These are phyloP conservation scores for Penicillium sp. DNA, from an alignment of 2,329 filamentous ascomycete genomes.

Conservation along the genomic window DNA sequence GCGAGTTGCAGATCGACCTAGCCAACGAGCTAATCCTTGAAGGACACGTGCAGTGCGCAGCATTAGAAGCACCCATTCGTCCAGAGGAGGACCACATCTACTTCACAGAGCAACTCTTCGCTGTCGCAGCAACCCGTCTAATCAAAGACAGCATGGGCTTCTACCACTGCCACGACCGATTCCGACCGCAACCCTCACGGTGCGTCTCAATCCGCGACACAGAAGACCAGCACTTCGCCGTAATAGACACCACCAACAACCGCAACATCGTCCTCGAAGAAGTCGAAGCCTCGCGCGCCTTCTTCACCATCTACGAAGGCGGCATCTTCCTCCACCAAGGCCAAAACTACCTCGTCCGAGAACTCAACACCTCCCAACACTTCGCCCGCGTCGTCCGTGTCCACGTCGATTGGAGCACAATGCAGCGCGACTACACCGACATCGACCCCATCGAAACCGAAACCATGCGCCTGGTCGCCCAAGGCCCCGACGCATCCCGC, in stretches of 20 bases:
- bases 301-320: slow-evolving; percentile 93
- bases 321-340: slow-evolving; percentile 97
- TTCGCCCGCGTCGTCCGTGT: slow-evolving; percentile 86
- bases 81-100: slow-evolving; percentile 69
- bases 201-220: slow-evolving; percentile 86
- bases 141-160: slow-evolving; percentile 71
- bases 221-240: slow-evolving; percentile 86
- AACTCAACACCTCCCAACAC: slow-evolving; percentile 73
- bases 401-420: slow-evolving; percentile 90
- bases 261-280: slow-evolving; percentile 86
- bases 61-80: slow-evolving; percentile 89
- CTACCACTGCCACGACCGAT: slow-evolving; percentile 84
- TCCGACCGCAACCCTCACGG: slow-evolving; percentile 76
- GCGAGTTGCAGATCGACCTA: slow-evolving; percentile 84
- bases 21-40: slow-evolving; percentile 85
- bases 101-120: slow-evolving; percentile 68
- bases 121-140: slow-evolving; percentile 70
- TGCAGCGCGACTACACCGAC: slow-evolving; percentile 88
- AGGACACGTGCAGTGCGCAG: slow-evolving; percentile 92
- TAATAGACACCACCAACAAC: slow-evolving; percentile 76
- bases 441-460: slow-evolving; percentile 92
- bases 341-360: slow-evolving; percentile 84
- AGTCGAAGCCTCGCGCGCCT: slow-evolving; percentile 90
- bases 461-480: slow-evolving; percentile 67
- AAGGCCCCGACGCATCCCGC: slow-evolving; percentile 52